Conservation (phyloP, 2,329 filamentous ascomycete genomes). For the Magnaporthiopsis poae region DNA sequence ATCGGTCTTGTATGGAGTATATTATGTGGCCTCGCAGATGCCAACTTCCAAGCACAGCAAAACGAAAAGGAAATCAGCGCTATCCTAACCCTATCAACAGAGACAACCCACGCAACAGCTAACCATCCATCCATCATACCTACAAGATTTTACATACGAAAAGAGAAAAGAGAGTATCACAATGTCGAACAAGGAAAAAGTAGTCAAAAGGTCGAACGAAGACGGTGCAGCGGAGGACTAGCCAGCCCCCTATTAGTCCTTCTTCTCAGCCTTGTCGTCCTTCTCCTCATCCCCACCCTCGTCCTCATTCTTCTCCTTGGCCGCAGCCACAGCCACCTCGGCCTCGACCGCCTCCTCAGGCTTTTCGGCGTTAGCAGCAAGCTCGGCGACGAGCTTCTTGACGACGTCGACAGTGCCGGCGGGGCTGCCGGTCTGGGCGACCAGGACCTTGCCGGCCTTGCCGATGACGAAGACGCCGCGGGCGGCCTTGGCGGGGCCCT, state of each 20-base stretch:
- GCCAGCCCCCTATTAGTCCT: neutral
- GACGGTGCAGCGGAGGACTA: neutral
- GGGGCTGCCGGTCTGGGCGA: conserved; percentile 65
- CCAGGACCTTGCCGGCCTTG: conserved; percentile 65
- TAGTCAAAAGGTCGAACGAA: neutral
- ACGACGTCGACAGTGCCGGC: conserved; percentile 69
- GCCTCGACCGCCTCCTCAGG: conserved; percentile 15
- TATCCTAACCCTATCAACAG: neutral
- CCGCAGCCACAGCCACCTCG: conserved; percentile 14
- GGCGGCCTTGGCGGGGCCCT: conserved; percentile 65
- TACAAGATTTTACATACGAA: neutral
- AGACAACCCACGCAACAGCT: neutral
- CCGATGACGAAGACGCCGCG: conserved; percentile 82
- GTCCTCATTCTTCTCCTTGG: neutral
- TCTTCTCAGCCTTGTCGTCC: neutral
- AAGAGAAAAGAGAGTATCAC: neutral
- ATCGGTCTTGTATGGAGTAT: neutral
- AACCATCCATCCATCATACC: neutral
- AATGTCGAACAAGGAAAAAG: too few species aligned
- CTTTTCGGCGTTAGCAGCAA: conserved; percentile 8
- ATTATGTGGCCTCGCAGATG: neutral
- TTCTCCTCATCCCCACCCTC: neutral
- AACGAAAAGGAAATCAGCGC: neutral
- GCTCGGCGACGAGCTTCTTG: conserved; percentile 53
- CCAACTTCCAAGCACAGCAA: neutral